Evolutionary conservation across 2,329 filamentous ascomycete genomes (phyloP).

Genomic region (Aspergillus pseudoterreus): DNA sequence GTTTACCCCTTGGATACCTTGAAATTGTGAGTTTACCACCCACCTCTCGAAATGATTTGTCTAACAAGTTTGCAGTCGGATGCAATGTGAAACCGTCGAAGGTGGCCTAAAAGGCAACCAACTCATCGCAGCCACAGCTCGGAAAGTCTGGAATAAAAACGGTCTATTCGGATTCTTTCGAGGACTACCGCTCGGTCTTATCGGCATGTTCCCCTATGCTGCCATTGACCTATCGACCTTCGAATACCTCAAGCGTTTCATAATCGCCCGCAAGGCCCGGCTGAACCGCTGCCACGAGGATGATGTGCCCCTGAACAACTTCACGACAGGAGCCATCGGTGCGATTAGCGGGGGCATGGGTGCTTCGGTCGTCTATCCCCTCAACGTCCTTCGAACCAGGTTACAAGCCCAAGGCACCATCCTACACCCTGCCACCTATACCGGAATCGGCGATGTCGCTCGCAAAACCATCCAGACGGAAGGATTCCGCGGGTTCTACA

Average conservation of each 20-base stretch:
- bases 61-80: slow-evolving; percentile 52
- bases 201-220: slow-evolving; percentile 97
- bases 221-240: slow-evolving; percentile 96
- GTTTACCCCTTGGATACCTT: slow-evolving; percentile 85
- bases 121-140: slow-evolving; percentile 75
- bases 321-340: slow-evolving; percentile 83
- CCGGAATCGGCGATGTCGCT: slow-evolving; percentile 84
- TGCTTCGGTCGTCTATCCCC: slow-evolving; percentile 88
- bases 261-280: slow-evolving; percentile 68
- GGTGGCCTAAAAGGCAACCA: slow-evolving; percentile 79
- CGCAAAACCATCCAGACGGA: slow-evolving; percentile 78
- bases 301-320: slow-evolving; percentile 73
- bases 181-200: slow-evolving; percentile 84
- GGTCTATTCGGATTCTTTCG: slow-evolving; percentile 79
- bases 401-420: slow-evolving; percentile 91
- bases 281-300: slow-evolving; percentile 72
- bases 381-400: slow-evolving; percentile 88
- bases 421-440: slow-evolving; percentile 88
- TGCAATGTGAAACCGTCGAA: slow-evolving; percentile 91
- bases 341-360: slow-evolving; percentile 88
- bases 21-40: slow-evolving; percentile 50
- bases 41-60: not conserved
- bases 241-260: slow-evolving; percentile 78
- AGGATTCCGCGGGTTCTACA: slow-evolving; percentile 83
- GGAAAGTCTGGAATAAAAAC: slow-evolving; percentile 78